Evolutionary conservation across 192 early-diverging fungal genomes (phyloP), one percentile per base, ranked within the genome.

Genomic region (Paraglomus brasilianum): DNA sequence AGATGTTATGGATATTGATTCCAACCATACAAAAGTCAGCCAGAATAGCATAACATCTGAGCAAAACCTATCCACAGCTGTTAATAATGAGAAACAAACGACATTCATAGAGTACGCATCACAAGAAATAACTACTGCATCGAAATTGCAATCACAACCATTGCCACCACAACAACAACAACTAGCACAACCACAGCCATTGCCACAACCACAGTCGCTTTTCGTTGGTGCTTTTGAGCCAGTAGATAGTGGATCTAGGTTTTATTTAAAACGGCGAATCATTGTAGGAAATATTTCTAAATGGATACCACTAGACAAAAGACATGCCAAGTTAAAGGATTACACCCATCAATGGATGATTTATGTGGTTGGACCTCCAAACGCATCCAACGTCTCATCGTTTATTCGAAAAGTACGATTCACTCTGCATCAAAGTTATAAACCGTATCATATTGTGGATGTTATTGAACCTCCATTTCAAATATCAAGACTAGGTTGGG

Each of bases 291-390:
- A 92, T 67, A 89, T 89, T 10, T 89, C 88, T 59, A 89, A 88
- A 65, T 91, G 80, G 66, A 72, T 90, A 19, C 72, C 82, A n/a
- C 73, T 75, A 58, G 81, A 84, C 44, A 75, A 85, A 64, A 78
- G 87, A 24, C 84, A 86, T 49, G 76, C 73, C 38, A 81, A 79
- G 14, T 63, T 85, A 14, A 80, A 73, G 41, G 81, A 81, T 66
- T 87, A 83, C 74, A 89, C 84, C 5, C 90, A 94, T 81, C 88
- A 89, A 72, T 97, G 95, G 95, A 97, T 94, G 81, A 81, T 95
- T 4, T 96, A 92, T 72, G 83, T 96, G 14, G 87, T 79, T n/a
- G 91, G 81, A 24, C 86, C 80, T 11, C 75, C 71, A 5, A 76
- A 70, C 42, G 75, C 72, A 5, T 76, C 75, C 52, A 75, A 78